A percentile compares a stretch with the other conserved stretches of the same genome.
These are phyloP conservation scores for Teunomyces aglyptinius DNA, from an alignment of 805 yeast species.

Conservation along the genomic window DNA sequence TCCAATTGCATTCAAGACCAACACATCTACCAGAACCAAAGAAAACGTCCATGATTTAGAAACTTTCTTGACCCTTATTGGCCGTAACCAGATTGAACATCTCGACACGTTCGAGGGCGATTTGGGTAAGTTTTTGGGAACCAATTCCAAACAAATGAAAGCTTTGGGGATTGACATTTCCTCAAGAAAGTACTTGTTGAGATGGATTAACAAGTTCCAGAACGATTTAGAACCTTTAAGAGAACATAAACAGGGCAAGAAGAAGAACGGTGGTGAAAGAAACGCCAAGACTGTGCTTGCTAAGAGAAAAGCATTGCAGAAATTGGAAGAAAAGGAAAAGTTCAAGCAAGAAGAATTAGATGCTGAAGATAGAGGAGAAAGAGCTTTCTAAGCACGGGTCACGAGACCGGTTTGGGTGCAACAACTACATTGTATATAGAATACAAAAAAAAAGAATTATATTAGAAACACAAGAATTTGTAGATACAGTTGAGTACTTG, in stretches of 20 bases:
- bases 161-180: conserved; percentile 73
- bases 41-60: conserved; percentile 58
- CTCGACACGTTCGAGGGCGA: conserved; percentile 60
- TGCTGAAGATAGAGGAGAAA: conserved; percentile 42
- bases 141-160: conserved; percentile 58
- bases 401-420: not conserved
- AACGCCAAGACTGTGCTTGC: conserved; percentile 53
- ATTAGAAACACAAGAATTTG: not conserved
- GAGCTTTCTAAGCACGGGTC: conserved; percentile 29
- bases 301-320: conserved; percentile 59
- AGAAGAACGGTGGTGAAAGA: conserved; percentile 84
- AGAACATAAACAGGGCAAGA: conserved; percentile 65
- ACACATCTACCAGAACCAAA: conserved; percentile 49
- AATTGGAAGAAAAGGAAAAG: conserved; percentile 51
- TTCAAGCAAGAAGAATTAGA: conserved; percentile 37
- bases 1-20: conserved; percentile 36
- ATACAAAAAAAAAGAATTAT: not conserved
- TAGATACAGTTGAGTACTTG: too few species aligned
- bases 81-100: conserved; percentile 70
- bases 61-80: conserved; percentile 73
- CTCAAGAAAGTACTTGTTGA: conserved; percentile 68
- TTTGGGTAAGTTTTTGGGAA: conserved; percentile 58
- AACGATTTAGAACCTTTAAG: conserved; percentile 52
- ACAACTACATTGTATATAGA: conserved; percentile 1
- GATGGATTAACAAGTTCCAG: conserved; percentile 68